phyloP scores from a whole-genome alignment of 371 early-diverging fungal genomes.

The Mucor plumbeus region DNA sequence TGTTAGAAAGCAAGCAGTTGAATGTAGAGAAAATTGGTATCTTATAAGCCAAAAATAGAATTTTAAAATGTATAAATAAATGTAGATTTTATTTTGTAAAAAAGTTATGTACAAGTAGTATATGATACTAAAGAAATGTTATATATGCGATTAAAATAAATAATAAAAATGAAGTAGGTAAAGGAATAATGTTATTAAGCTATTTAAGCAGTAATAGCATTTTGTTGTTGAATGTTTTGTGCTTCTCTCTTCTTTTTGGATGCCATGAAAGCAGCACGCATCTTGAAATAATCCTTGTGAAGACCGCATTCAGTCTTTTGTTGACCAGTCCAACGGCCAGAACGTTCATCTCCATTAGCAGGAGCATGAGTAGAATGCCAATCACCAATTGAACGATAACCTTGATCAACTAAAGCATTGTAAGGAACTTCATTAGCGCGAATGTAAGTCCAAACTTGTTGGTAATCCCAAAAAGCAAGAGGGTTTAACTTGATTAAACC shows the following conservation, averaged over 20 bases:
- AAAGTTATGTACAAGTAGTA: neutral
- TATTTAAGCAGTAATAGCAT: slow-evolving; percentile 1
- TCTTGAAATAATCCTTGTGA: slow-evolving; percentile 94
- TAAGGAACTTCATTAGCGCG: slow-evolving; percentile 89
- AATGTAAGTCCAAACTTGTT: slow-evolving; percentile 86
- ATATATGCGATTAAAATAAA: neutral
- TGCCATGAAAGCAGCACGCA: slow-evolving; percentile 73
- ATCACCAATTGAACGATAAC: slow-evolving; percentile 94
- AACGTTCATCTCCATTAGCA: slow-evolving; percentile 78
- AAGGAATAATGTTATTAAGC: neutral
- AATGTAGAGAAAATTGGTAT: slow-evolving; percentile 85
- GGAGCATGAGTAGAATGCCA: slow-evolving; percentile 88
- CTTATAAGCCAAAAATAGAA: slow-evolving; percentile 6
- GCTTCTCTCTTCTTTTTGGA: slow-evolving; percentile 52
- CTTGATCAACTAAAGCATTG: slow-evolving; percentile 87
- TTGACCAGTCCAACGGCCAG: slow-evolving; percentile 91
- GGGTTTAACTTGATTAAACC: slow-evolving; percentile 90
- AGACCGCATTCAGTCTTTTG: slow-evolving; percentile 93
- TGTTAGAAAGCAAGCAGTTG: slow-evolving; percentile 87
- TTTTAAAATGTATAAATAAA: neutral
- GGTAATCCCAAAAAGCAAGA: slow-evolving; percentile 87
- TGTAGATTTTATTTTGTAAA: neutral
- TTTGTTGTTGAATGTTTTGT: slow-evolving; percentile 1
- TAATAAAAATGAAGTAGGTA: neutral
- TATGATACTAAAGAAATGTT: neutral